Evolutionary conservation across 805 yeast species (phyloP).

Genomic region (Suhomyces tanzawaensis): DNA sequence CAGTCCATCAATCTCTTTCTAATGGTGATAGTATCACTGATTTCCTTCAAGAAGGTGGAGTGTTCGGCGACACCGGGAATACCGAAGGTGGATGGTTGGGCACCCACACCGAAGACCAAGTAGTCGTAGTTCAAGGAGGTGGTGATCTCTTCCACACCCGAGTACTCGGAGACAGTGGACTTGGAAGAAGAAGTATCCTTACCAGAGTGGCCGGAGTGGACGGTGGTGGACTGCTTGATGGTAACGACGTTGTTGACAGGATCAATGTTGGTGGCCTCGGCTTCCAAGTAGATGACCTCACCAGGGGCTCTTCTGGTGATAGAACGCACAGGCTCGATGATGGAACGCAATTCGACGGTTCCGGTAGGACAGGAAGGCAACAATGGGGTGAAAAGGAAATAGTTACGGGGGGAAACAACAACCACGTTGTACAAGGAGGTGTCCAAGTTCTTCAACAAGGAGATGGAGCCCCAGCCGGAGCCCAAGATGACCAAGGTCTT

Average conservation of each 20-base stretch:
- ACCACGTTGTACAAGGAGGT: conserved; percentile 85
- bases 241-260: conserved; percentile 63
- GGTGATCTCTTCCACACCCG: conserved; percentile 43
- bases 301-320: conserved; percentile 78
- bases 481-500: conserved; percentile 79
- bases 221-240: conserved; percentile 59
- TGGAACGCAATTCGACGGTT: conserved; percentile 83
- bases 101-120: conserved; percentile 91
- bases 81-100: conserved; percentile 91
- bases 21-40: conserved; percentile 81
- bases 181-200: conserved; percentile 45
- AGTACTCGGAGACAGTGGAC: conserved; percentile 39
- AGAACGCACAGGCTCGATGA: conserved; percentile 88
- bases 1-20: conserved; percentile 80
- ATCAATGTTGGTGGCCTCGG: conserved; percentile 84
- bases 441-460: conserved; percentile 80
- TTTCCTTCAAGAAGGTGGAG: conserved; percentile 87
- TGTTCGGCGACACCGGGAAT: conserved; percentile 90
- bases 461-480: conserved; percentile 94
- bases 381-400: conserved; percentile 93
- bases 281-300: conserved; percentile 82
- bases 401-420: conserved; percentile 90
- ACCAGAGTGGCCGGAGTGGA: conserved; percentile 53
- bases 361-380: conserved; percentile 95
- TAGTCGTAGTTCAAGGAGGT: conserved; percentile 67